A percentile compares a stretch with the other conserved stretches of the same genome.
Conservation (phyloP, 2,329 filamentous ascomycete species). For the Nannizziopsis arthrosporioides region DNA sequence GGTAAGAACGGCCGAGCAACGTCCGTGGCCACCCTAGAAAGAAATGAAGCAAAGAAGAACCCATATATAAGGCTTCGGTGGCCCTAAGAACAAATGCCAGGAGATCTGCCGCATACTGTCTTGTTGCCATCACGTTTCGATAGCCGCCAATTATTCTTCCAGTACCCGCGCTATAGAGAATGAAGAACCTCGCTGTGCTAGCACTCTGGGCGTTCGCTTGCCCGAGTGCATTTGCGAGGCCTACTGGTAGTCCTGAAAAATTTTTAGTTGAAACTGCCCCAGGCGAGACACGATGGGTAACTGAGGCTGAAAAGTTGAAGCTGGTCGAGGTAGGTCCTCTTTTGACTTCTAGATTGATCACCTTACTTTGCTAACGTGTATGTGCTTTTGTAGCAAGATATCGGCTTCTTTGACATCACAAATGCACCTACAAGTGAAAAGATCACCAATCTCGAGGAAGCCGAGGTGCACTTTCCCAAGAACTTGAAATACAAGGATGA, state of each 20-base stretch:
- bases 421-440: neutral
- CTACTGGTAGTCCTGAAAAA: neutral
- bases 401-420: slow-evolving; percentile 10
- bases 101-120: neutral
- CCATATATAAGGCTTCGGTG: neutral
- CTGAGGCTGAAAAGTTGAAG: slow-evolving; percentile 8
- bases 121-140: neutral
- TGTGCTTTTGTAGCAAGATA: slow-evolving; percentile 4
- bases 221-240: slow-evolving; percentile 3
- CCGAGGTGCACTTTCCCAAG: slow-evolving; percentile 6
- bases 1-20: neutral
- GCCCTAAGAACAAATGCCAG: neutral
- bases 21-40: neutral
- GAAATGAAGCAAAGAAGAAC: neutral
- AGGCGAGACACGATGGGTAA: slow-evolving; percentile 10
- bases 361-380: neutral
- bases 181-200: slow-evolving; percentile 7
- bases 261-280: slow-evolving; percentile 10
- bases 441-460: neutral
- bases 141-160: neutral
- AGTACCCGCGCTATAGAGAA: neutral
- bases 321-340: slow-evolving; percentile 6
- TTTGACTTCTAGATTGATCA: neutral
- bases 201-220: neutral
- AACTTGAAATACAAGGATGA: neutral